Base-by-base conservation (phyloP, 164 flowering plant genomes). In the Taxillus chinensis region DNA sequence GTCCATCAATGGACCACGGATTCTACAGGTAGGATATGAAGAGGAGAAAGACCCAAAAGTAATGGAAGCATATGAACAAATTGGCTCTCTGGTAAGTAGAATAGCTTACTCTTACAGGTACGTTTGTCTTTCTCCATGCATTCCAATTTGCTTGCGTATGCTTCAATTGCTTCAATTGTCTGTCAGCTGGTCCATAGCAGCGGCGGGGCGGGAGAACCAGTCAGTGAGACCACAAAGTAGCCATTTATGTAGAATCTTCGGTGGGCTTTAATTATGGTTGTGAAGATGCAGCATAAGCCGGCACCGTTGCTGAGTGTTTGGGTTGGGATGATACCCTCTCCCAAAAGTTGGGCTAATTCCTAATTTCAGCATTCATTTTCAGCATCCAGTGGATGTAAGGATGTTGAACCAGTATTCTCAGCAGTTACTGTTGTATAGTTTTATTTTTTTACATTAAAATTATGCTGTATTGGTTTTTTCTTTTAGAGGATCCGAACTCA, bases 21-120 rank as follows among this genome's bases (percentile, higher is more conserved):
- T 93, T 72, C 67, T 93, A 39, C 87, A 93, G 76, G 69, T 90
- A 13, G 99, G 97, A 3, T 93, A 93, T 58, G 99, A 83, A 75
- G 87, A 87, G 63, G 99, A 93, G 66, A 84, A 81, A 66, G 82
- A 90, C 67, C 86, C 91, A 8, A 84, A 89, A 79, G 99, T 87
- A 73, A 90, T 90, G 97, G 90, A 77, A 75, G 96, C 97, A 49
- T 93, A 77, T 62, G 97, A 93, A 68, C 85, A 76, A 80, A 71
- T 89, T 69, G 99, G 97, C 67, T 80, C 97, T 43, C 66, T 90
- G 95, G 99, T 93, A 5, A n/a, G n/a, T n/a, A n/a, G n/a, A 8
- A 10, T 10, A 46, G 12, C 50, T 46, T 13, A 3, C 7, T 3
- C 11, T 46, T 8, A 5, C 7, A 46, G 8, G 8, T 3, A 7